A percentile compares a stretch with the other conserved stretches of the same genome.
These are phyloP conservation scores for Teunomyces lycoperdinae DNA, from an alignment of 805 yeast species.

Conservation along the genomic window DNA sequence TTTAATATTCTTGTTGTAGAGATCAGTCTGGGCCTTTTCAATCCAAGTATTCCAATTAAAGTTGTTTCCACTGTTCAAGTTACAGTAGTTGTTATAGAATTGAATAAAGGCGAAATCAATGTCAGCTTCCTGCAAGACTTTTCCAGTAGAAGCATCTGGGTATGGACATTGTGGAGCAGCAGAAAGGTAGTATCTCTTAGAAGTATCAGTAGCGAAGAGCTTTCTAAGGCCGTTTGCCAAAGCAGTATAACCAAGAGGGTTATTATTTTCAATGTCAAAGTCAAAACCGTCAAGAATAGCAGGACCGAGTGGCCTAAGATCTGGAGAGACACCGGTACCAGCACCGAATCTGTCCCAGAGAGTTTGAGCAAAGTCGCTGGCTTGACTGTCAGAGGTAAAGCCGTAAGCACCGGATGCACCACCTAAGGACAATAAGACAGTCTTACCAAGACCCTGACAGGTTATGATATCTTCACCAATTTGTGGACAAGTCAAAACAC, in stretches of 20 bases:
- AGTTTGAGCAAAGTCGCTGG: conserved; percentile 23
- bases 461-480: conserved; percentile 61
- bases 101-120: conserved; percentile 84
- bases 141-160: conserved; percentile 57
- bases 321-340: conserved; percentile 14
- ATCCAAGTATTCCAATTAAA: conserved; percentile 76
- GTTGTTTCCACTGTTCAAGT: conserved; percentile 27
- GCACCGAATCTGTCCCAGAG: conserved; percentile 27
- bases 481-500: conserved; percentile 15
- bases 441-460: conserved; percentile 79
- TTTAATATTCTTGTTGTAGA: conserved; percentile 70
- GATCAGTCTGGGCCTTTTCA: conserved; percentile 50
- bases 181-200: conserved; percentile 67
- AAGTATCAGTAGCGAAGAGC: conserved; percentile 17
- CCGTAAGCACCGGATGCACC: conserved; percentile 42
- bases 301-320: conserved; percentile 59
- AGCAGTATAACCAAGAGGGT: conserved; percentile 63
- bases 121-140: conserved; percentile 43
- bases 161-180: conserved; percentile 93
- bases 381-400: conserved; percentile 30
- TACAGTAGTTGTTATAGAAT: conserved; percentile 85
- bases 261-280: conserved; percentile 64
- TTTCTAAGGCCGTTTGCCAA: conserved; percentile 37
- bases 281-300: conserved; percentile 83
- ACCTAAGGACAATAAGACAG: conserved; percentile 73